Evolutionary conservation across 2,329 filamentous ascomycete species (phyloP), one percentile per base, ranked within the genome.

Genomic region (Neofusicoccum parvum): DNA sequence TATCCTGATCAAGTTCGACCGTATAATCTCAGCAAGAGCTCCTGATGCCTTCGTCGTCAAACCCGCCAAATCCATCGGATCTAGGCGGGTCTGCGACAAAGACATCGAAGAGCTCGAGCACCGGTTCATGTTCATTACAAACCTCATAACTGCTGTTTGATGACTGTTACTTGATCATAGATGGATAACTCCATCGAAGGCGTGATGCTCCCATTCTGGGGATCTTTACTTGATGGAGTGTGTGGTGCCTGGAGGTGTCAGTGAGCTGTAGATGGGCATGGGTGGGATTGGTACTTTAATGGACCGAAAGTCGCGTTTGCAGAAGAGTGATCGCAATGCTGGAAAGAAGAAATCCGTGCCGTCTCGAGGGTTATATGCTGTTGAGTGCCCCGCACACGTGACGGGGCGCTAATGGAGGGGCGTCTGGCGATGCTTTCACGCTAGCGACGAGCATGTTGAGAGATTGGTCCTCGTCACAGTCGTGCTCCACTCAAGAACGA

Each of bases 1-100:
- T 94, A 94, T 94, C 92, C 91, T 92, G 91, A 94, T 94, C 92
- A 94, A 94, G 91, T 94, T 92, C 82, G 84, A 90, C 92, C 91
- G 92, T 95, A 90, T 95, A 88, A 88, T 95, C 91, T 94, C 90
- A 92, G 87, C 62, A 48, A 65, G 63, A 59, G 37, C 60, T 48
- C 56, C 37, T 54, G 50, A 58, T 50, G 10, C 32, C 66, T 27
- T 49, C 41, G 62, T 53, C 60, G 27, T 32, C 27, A 32, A 32
- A 32, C 27, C 27, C 27, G 27, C 1, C 27, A 5, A 32, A 32
- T 32, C 39, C 51, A 62, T 46, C 49, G 46, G 56, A 56, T 34
- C 59, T 66, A 66, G 46, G 54, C 53, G 54, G 23, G 46, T 59
- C 53, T 53, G 68, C 23, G 43, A n/a, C 7, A 3, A 17, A 60